Conservation (phyloP, 331 rosid genomes). For the Cydonia oblonga region DNA sequence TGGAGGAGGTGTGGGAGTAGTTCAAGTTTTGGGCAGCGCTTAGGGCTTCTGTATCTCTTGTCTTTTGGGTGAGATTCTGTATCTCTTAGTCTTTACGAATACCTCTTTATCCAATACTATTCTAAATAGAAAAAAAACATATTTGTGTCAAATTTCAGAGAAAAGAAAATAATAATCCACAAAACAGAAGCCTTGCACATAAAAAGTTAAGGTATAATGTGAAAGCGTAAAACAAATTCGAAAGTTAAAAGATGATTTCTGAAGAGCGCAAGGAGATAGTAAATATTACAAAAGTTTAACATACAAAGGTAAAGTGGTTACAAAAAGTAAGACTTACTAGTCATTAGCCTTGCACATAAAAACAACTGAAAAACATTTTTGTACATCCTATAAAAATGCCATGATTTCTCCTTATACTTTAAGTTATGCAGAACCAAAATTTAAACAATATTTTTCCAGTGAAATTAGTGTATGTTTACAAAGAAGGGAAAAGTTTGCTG, state of each 20-base stretch:
- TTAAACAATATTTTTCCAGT: not conserved
- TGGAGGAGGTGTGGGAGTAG: not conserved
- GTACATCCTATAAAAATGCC: not conserved
- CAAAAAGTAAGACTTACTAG: not conserved
- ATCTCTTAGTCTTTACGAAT: too few species aligned
- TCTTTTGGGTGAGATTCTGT: too few species aligned
- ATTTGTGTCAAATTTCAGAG: not conserved
- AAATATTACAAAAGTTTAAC: not conserved
- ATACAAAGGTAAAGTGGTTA: not conserved
- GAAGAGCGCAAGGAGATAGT: not conserved
- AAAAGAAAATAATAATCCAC: not conserved
- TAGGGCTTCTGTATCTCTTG: not conserved
- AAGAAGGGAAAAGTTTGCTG: too few species aligned
- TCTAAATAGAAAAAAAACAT: too few species aligned
- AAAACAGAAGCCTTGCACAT: not conserved
- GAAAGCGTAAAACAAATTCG: not conserved
- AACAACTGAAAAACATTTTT: not conserved
- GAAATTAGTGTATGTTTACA: too few species aligned
- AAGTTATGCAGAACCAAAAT: not conserved
- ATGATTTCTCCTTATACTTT: not conserved
- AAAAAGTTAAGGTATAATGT: not conserved
- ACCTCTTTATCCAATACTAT: too few species aligned
- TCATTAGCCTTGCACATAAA: not conserved
- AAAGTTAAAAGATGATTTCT: too few species aligned
- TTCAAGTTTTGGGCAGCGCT: not conserved